These are phyloP conservation scores for Tremella mesenterica DNA, from an alignment of 768 basidiomycete genomes.

Conservation along the genomic window DNA sequence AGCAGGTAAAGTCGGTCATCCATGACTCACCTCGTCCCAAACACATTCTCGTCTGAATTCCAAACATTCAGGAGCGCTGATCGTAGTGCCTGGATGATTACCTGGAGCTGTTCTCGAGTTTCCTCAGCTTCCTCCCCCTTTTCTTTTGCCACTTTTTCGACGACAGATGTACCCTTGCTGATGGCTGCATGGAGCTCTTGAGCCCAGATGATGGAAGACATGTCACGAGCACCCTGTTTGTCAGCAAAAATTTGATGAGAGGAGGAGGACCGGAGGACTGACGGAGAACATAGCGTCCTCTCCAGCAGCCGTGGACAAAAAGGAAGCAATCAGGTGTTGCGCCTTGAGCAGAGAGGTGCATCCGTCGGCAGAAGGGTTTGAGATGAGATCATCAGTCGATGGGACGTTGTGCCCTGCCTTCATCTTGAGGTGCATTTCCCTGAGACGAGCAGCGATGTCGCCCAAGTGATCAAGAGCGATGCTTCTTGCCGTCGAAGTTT, in stretches of 20 bases:
- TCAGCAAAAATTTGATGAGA: constrained; percentile 32
- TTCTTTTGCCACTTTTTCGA: constrained; percentile 47
- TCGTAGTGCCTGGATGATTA: constrained; percentile 50
- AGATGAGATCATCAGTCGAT: too few species aligned
- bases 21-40: constrained; percentile 63
- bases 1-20: constrained; percentile 1
- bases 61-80: constrained; percentile 62
- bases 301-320: constrained; percentile 10
- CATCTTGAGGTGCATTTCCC: constrained; percentile 34
- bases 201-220: constrained; percentile 68
- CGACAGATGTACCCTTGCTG: constrained; percentile 52
- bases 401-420: background rate
- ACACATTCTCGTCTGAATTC: constrained; percentile 64
- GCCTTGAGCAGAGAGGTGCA: constrained; percentile 5
- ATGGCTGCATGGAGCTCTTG: constrained; percentile 70
- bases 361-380: too few species aligned
- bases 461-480: constrained; percentile 91
- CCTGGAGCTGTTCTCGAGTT: constrained; percentile 14
- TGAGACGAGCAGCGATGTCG: constrained; percentile 74
- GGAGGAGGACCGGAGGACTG: constrained; percentile 1
- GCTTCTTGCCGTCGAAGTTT: constrained; percentile 75
- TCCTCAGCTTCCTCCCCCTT: constrained; percentile 27
- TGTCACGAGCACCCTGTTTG: constrained; percentile 69
- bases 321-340: constrained; percentile 13
- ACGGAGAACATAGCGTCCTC: constrained; percentile 27